Evolutionary conservation across 2,329 filamentous ascomycete genomes (phyloP).

Genomic region (Chaetomiaceae sp.): DNA sequence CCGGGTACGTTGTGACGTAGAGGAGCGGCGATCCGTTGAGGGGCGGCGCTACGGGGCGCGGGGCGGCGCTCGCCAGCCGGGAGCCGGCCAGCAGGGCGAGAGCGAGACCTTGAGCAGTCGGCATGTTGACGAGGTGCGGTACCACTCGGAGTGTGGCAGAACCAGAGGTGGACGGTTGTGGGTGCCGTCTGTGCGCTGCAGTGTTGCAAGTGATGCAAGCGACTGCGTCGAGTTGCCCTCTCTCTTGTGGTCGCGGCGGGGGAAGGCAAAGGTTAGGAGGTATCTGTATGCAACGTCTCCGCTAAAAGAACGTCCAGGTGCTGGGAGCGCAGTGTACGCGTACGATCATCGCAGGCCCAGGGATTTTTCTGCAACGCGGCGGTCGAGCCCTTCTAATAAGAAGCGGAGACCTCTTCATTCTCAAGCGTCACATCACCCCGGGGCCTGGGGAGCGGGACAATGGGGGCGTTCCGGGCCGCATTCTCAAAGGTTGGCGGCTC

Average conservation of each 20-base stretch:
- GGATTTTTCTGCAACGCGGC: background rate
- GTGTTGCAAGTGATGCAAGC: background rate
- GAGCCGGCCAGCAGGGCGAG: conserved; percentile 13
- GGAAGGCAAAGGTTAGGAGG: too few species aligned
- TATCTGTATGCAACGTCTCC: too few species aligned
- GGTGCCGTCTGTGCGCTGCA: too few species aligned
- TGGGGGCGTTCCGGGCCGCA: conserved; percentile 2
- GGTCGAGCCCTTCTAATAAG: conserved; percentile 7
- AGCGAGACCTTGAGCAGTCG: conserved; percentile 9
- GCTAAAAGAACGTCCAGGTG: too few species aligned
- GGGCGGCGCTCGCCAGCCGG: conserved; percentile 8
- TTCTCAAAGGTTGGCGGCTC: background rate
- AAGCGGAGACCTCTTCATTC: background rate
- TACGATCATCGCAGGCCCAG: background rate
- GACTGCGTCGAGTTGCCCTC: too few species aligned
- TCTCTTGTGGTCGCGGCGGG: too few species aligned
- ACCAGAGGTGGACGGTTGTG: too few species aligned
- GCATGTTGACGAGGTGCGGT: conserved; percentile 7
- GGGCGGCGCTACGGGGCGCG: background rate
- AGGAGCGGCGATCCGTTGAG: conserved; percentile 8
- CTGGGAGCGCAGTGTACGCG: too few species aligned
- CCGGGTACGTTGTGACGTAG: conserved; percentile 14
- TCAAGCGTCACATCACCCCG: conserved; percentile 9
- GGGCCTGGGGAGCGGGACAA: background rate
- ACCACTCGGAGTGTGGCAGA: too few species aligned